A percentile compares a stretch with the other conserved stretches of the same genome.
Conservation (phyloP, 805 yeast genomes). For the Spathaspora girioi region DNA sequence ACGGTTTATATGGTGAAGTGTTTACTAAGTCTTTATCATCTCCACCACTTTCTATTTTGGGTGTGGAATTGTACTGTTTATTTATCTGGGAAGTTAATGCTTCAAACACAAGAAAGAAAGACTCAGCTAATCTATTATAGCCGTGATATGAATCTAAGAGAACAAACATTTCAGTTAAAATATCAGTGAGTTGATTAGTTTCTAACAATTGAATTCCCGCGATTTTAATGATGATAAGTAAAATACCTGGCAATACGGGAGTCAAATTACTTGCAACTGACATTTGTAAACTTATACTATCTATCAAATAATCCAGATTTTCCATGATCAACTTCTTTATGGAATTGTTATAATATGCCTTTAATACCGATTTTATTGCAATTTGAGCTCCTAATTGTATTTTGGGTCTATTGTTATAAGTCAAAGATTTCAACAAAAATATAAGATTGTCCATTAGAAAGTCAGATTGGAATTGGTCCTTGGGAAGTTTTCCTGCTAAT, state of each 20-base stretch:
- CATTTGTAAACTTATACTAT: conserved; percentile 67
- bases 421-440: conserved; percentile 69
- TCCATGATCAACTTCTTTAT: conserved; percentile 52
- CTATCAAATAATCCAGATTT: conserved; percentile 79
- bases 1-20: conserved; percentile 40
- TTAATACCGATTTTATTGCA: conserved; percentile 43
- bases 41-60: not conserved
- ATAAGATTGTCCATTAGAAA: conserved; percentile 70
- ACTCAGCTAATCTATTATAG: conserved; percentile 65
- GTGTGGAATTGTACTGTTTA: conserved; percentile 7
- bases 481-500: conserved; percentile 18
- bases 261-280: conserved; percentile 64
- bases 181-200: conserved; percentile 59
- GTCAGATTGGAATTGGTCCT: conserved; percentile 34
- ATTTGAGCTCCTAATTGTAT: conserved; percentile 54
- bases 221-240: conserved; percentile 64
- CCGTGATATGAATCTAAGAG: conserved; percentile 84
- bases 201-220: conserved; percentile 65
- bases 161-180: conserved; percentile 69
- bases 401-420: conserved; percentile 44
- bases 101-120: conserved; percentile 68
- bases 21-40: conserved; percentile 8
- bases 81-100: conserved; percentile 47
- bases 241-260: conserved; percentile 67
- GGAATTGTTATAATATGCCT: conserved; percentile 52